phyloP scores from a whole-genome alignment of 1,139 yeast genomes.

The Yamadazyma atmosphaerica region DNA sequence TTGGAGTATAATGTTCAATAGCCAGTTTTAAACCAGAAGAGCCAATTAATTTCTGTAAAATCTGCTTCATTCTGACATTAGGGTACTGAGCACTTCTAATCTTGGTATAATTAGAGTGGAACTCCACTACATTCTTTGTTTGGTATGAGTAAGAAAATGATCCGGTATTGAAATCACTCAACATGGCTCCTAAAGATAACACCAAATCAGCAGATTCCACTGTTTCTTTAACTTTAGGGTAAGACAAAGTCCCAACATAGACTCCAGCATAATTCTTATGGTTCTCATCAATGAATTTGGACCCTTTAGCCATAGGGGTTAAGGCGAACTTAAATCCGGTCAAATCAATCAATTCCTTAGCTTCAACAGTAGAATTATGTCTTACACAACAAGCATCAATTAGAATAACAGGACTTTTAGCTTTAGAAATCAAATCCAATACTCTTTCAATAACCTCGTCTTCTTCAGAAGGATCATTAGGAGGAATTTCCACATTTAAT shows the following conservation, averaged over 20 bases:
- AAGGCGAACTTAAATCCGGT: constrained; percentile 31
- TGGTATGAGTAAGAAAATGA: constrained; percentile 39
- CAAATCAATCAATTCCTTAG: constrained; percentile 27
- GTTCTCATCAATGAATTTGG: constrained; percentile 27
- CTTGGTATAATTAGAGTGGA: constrained; percentile 41
- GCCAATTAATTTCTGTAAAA: constrained; percentile 21
- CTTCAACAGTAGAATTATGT: constrained; percentile 33
- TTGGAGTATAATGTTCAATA: constrained; percentile 18
- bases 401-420: constrained; percentile 34
- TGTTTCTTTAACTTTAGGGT: constrained; percentile 29
- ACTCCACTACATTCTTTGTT: constrained; percentile 38
- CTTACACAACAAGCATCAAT: constrained; percentile 40
- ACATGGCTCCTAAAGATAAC: constrained; percentile 35
- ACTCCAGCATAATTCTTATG: constrained; percentile 30
- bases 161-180: constrained; percentile 43
- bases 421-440: constrained; percentile 25
- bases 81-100: constrained; percentile 36
- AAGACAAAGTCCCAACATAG: constrained; percentile 34
- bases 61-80: constrained; percentile 38
- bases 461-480: constrained; percentile 31
- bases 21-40: constrained; percentile 16
- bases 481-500: constrained; percentile 27
- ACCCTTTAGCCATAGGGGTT: constrained; percentile 39
- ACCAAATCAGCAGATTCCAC: constrained; percentile 34
- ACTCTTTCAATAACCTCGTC: constrained; percentile 32